Base-by-base conservation (phyloP, 2,329 filamentous ascomycete species). In the Verticillium dahliae region DNA sequence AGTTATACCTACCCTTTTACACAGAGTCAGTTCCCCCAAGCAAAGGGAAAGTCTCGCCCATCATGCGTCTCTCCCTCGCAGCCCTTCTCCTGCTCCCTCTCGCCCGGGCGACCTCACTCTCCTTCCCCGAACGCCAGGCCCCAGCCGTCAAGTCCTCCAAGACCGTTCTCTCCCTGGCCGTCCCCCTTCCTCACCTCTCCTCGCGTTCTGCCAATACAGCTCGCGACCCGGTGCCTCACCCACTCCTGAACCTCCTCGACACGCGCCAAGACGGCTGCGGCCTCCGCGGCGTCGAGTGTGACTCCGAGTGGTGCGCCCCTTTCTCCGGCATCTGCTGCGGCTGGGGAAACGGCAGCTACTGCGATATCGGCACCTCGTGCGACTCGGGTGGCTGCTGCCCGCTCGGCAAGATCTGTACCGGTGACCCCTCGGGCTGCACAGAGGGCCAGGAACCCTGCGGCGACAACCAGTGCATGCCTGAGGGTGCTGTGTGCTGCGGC, bases 331-430 rank as follows among this genome's bases (percentile, higher is more conserved):
- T 56, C n/a, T 77, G 75, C 66, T 75, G 74, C 59, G 57, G 50
- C 62, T 62, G 60, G 50, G 67, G 70, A 56, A 62, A 62, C 15
- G 71, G 72, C 38, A 61, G 67, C 14, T 75, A 70, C 62, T 76
- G 74, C 65, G 67, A 70, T 7, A n/a, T 57, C 13, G 73, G 71
- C 6, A 65, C 70, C 22, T 68, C 69, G 62, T 76, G 74, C 60
- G 62, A 66, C 39, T 6, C 54, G 2, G 64, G 67, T 5, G 72
- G 72, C n/a, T 76, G 74, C 66, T 76, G 74, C 58, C 62, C 65
- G 13, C 59, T 65, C n/a, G 74, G 74, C 58, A 62, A 71, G 58
- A 61, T 68, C 22, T 76, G 74, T 66, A 62, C 66, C 4, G 72
- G 73, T n/a, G n/a, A 61, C 13, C 67, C 70, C 9, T 61, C 65